A percentile compares a stretch with the other conserved stretches of the same genome.
phyloP scores from a whole-genome alignment of 805 yeast species.

The Candida railenensis region DNA sequence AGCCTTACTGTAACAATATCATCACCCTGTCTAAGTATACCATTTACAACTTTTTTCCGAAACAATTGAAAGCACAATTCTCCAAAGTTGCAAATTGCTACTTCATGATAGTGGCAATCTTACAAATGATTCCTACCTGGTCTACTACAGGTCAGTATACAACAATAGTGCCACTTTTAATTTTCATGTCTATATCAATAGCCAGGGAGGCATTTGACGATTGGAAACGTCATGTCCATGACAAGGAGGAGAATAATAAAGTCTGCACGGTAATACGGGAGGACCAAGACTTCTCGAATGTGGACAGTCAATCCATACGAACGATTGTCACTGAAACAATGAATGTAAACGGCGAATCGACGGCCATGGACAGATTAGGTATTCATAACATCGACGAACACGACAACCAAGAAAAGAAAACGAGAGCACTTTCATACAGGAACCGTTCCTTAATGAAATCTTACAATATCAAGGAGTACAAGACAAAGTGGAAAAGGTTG shows the following conservation, averaged over 20 bases:
- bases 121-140: constrained; percentile 97
- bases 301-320: constrained; percentile 38
- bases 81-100: constrained; percentile 91
- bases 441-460: constrained; percentile 17
- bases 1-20: constrained; percentile 61
- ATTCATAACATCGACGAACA: neutral
- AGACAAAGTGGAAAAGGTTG: constrained; percentile 67
- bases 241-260: constrained; percentile 74
- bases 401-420: neutral
- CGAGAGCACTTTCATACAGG: neutral
- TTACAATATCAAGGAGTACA: constrained; percentile 32
- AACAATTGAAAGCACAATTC: constrained; percentile 87
- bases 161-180: constrained; percentile 82
- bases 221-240: constrained; percentile 80
- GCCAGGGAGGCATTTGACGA: constrained; percentile 94
- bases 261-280: constrained; percentile 21
- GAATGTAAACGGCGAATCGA: neutral
- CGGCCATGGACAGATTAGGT: neutral
- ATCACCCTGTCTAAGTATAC: constrained; percentile 89
- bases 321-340: constrained; percentile 41
- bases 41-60: constrained; percentile 76
- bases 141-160: constrained; percentile 95
- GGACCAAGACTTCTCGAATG: constrained; percentile 19
- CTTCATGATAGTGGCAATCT: constrained; percentile 82
- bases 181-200: constrained; percentile 87